phyloP scores from a whole-genome alignment of 306 rosid species.

The Medicago lupulina region DNA sequence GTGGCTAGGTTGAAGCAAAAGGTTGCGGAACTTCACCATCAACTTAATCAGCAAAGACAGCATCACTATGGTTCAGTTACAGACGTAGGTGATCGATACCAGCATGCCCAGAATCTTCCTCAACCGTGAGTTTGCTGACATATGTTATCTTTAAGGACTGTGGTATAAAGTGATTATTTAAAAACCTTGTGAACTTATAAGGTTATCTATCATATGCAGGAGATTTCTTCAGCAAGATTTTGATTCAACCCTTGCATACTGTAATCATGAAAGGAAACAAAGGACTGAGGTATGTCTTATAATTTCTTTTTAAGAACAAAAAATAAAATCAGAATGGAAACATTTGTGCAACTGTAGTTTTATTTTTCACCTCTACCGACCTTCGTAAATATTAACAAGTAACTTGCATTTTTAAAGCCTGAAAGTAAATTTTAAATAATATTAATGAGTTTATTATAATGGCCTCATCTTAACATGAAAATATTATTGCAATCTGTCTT shows the following conservation, averaged over 20 bases:
- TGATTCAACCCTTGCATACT: slow-evolving; percentile 87
- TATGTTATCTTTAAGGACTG: slow-evolving; percentile 11
- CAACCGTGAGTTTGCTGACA: slow-evolving; percentile 78
- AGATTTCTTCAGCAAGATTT: slow-evolving; percentile 97
- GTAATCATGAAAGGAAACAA: slow-evolving; percentile 91
- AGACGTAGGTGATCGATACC: slow-evolving; percentile 81
- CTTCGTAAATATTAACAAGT: neutral
- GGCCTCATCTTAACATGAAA: neutral
- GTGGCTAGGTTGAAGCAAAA: slow-evolving; percentile 98
- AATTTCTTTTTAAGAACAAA: slow-evolving; percentile 16
- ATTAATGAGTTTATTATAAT: neutral
- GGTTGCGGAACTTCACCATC: slow-evolving; percentile 98
- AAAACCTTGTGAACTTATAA: slow-evolving; percentile 19
- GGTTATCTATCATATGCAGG: slow-evolving; percentile 57
- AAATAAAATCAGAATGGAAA: neutral
- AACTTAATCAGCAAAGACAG: slow-evolving; percentile 94
- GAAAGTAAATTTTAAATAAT: neutral
- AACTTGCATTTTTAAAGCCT: neutral
- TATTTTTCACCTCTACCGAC: neutral
- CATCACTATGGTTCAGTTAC: slow-evolving; percentile 92
- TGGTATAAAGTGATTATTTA: neutral
- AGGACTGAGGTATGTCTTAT: slow-evolving; percentile 75
- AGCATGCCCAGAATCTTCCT: slow-evolving; percentile 78
- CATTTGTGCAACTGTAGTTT: neutral
- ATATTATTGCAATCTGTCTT: neutral